Evolutionary conservation across 768 basidiomycete species (phyloP), one percentile per base, ranked within the genome.

Genomic region (Tulasnella sp.): DNA sequence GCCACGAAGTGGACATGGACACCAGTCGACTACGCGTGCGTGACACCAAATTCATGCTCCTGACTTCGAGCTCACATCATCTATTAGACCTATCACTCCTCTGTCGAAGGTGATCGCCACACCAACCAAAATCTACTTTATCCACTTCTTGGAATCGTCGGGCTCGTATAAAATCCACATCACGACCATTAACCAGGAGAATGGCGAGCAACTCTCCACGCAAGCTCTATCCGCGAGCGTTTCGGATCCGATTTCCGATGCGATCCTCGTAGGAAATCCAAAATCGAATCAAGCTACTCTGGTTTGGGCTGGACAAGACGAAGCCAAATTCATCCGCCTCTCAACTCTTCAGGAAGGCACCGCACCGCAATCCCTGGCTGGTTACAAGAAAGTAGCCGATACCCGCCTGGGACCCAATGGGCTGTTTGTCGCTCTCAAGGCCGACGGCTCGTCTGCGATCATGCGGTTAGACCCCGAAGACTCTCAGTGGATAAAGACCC

Each of bases 1-100:
- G 81, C 85, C 9, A 79, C 81, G 1, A 78, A 80, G 32, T 96
- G 94, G 94, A 82, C 80, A 1, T 94, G 92, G 90, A 83, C 82
- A n/a, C 84, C 88, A 29, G 82, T 83, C 16, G 90, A 91, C 77
- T 84, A 88, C 65, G 84, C 83, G 91, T 92, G 76, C 75, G 87
- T 81, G 29, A 6, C 1, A 42, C 59, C 72, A 16, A 34, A 16
- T 14, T 26, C 34, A 12, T 47, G 19, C 12, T 42, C 19, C 64
- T 17, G 16, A 62, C 32, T 34, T 62, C 14, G 26, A 12, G 41
- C 35, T 68, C 35, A 35, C n/a, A 17, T 36, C 32, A 39, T 59
- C 35, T 72, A 73, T 72, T 75, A 94, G 93, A 22, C 87, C 88
- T 1, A 82, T 86, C 6, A 82, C 88, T 6, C 81, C 90, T 35